Percentiles rank a stretch among this genome's conserved stretches.
Conservation (phyloP, 2,329 filamentous ascomycete species). For the Aschersonia sp. region DNA sequence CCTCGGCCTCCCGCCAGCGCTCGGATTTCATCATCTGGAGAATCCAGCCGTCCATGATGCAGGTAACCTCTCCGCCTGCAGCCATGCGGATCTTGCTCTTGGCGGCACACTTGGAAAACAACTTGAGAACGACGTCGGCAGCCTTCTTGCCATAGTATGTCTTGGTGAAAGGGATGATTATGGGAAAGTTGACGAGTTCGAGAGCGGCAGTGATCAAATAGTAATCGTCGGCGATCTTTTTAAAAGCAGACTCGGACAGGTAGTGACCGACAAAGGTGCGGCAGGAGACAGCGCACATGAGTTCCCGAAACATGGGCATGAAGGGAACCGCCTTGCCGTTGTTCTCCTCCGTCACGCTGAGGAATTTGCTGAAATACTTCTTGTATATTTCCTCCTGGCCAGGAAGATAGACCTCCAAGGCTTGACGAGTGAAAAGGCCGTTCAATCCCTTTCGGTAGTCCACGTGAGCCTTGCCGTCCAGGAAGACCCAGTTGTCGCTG, state of each 20-base stretch:
- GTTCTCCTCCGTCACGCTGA: slow-evolving; percentile 59
- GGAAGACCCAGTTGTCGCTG: slow-evolving; percentile 88
- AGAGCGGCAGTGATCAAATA: slow-evolving; percentile 91
- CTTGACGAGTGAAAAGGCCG: slow-evolving; percentile 81
- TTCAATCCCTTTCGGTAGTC: slow-evolving; percentile 97
- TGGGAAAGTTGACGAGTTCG: slow-evolving; percentile 95
- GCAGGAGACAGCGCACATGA: slow-evolving; percentile 90
- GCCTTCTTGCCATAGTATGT: slow-evolving; percentile 97
- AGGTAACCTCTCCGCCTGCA: slow-evolving; percentile 71
- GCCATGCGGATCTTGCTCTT: slow-evolving; percentile 90
- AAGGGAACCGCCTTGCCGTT: slow-evolving; percentile 66
- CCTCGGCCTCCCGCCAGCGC: slow-evolving; percentile 65
- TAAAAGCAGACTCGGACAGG: slow-evolving; percentile 77
- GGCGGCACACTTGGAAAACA: slow-evolving; percentile 82
- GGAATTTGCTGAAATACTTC: slow-evolving; percentile 67
- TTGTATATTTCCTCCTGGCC: slow-evolving; percentile 88
- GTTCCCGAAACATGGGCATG: slow-evolving; percentile 84
- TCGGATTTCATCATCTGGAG: slow-evolving; percentile 77
- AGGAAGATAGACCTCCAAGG: slow-evolving; percentile 77
- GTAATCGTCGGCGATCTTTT: slow-evolving; percentile 93
- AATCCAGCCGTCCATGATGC: slow-evolving; percentile 94
- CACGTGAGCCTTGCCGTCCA: slow-evolving; percentile 88
- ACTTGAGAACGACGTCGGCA: slow-evolving; percentile 76
- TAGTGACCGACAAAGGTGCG: slow-evolving; percentile 97
- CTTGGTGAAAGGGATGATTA: slow-evolving; percentile 89